Base-by-base conservation (phyloP, 148 eudicot species). In the Arctostaphylos glauca region DNA sequence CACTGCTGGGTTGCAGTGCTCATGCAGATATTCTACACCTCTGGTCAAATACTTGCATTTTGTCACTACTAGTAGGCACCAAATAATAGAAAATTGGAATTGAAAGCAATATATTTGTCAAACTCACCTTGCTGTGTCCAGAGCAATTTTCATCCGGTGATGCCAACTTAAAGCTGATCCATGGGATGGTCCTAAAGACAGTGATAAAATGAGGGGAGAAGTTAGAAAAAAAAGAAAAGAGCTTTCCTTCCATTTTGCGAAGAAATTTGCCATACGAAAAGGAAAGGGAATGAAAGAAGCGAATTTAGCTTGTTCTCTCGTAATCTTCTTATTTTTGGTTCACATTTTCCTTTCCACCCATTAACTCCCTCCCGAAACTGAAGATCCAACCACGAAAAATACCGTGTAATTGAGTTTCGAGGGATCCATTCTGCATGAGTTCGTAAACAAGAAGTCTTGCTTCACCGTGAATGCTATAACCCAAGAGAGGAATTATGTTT, bases 1-100 rank as follows among this genome's bases (percentile, higher is more conserved):
- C 83, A 93, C 92, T 46, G 92, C 85, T 23, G 93, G 97, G 60
- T 88, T 90, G 86, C 95, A 93, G 59, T 88, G 91, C 88, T 93
- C 97, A 76, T 93, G 97, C 73, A 93, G 88, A 85, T 91, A 93
- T 77, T 92, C 95, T 84, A 93, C 84, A 21, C 95, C 97, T 85
- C 97, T 93, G 92, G 41, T 80, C 80, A 87, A 88, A 79, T 60
- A 85, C 41, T 19, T 49, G 85, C 64, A 84, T 81, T 77, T 72
- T 12, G 71, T 66, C 31, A 66, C 81, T 83, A 79, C 81, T 75
- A 55, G 55, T 41, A 47, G 46, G 67, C 44, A 43, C 12, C 44
- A 79, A 79, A 13, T 46, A 50, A 50, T 41, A 15, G 15, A 50
- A 62, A 73, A 41, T 53, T 25, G 38, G 60, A 44, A 77, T 18